Evolutionary conservation across 1,139 yeast species (phyloP).

Genomic region (Dujonia santamariae): DNA sequence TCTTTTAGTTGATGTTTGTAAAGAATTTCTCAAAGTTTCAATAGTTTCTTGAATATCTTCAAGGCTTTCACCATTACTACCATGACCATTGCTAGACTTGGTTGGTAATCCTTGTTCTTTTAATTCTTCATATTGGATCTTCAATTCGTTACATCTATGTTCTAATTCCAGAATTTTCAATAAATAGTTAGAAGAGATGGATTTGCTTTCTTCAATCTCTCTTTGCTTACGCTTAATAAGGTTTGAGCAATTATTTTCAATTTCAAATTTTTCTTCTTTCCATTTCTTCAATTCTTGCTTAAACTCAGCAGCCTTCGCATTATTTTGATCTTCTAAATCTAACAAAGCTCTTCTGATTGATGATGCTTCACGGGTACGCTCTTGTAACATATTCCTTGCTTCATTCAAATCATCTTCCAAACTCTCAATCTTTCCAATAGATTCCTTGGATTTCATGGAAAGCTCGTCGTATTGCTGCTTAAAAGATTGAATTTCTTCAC

Average conservation of each 20-base stretch:
- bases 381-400: slow-evolving; percentile 67
- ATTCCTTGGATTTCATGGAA: slow-evolving; percentile 63
- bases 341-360: slow-evolving; percentile 66
- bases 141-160: slow-evolving; percentile 36
- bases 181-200: slow-evolving; percentile 25
- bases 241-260: slow-evolving; percentile 53
- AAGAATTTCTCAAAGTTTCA: slow-evolving; percentile 49
- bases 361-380: slow-evolving; percentile 73
- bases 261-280: slow-evolving; percentile 56
- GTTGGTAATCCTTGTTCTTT: slow-evolving; percentile 10
- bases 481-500: slow-evolving; percentile 54
- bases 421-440: slow-evolving; percentile 56
- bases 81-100: slow-evolving; percentile 3
- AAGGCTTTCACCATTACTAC: slow-evolving; percentile 23
- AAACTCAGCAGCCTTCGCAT: slow-evolving; percentile 35
- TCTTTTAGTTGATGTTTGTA: slow-evolving; percentile 48
- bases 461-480: slow-evolving; percentile 80
- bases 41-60: slow-evolving; percentile 32
- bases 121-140: slow-evolving; percentile 17
- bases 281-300: slow-evolving; percentile 28
- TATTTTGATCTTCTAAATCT: slow-evolving; percentile 64
- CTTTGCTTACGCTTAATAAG: slow-evolving; percentile 49
- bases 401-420: slow-evolving; percentile 82
- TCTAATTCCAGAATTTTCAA: slow-evolving; percentile 32
- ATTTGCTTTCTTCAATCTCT: slow-evolving; percentile 44